These are phyloP conservation scores for Torrubiella hemipterigena DNA, from an alignment of 2,329 filamentous ascomycete species.

Conservation along the genomic window DNA sequence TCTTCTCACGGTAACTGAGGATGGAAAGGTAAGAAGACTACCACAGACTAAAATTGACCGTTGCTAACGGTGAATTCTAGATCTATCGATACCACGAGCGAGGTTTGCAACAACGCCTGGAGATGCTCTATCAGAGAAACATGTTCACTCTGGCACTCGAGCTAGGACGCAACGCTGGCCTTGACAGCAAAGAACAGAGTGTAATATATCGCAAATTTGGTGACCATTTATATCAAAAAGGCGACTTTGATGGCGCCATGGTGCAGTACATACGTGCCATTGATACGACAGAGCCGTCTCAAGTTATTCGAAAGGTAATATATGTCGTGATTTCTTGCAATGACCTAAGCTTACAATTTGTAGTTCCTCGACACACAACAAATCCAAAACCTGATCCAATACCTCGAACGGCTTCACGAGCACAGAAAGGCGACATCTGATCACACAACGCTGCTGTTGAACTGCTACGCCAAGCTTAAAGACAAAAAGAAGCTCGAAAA, in stretches of 20 bases:
- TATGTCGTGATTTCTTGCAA: rapidly evolving
- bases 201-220: constrained; percentile 88
- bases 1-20: constrained; percentile 77
- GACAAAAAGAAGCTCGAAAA: constrained; percentile 92
- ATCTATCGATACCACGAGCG: constrained; percentile 86
- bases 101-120: constrained; percentile 76
- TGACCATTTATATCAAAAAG: constrained; percentile 88
- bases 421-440: constrained; percentile 88
- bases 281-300: constrained; percentile 89
- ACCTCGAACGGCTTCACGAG: constrained; percentile 91
- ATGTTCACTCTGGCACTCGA: constrained; percentile 87
- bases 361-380: constrained; percentile 92
- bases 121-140: constrained; percentile 88
- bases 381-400: constrained; percentile 95
- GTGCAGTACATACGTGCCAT: constrained; percentile 94
- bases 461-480: constrained; percentile 96
- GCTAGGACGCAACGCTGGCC: constrained; percentile 76
- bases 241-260: constrained; percentile 97
- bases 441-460: constrained; percentile 86
- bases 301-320: constrained; percentile 78
- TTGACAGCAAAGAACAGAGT: constrained; percentile 74
- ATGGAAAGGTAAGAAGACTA: constrained; percentile 61
- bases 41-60: rapidly evolving
- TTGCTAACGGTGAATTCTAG: constrained; percentile 28
- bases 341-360: constrained; percentile 13